These are phyloP conservation scores for Fallopia convolvulus DNA, from an alignment of 148 eudicot genomes.

Conservation along the genomic window DNA sequence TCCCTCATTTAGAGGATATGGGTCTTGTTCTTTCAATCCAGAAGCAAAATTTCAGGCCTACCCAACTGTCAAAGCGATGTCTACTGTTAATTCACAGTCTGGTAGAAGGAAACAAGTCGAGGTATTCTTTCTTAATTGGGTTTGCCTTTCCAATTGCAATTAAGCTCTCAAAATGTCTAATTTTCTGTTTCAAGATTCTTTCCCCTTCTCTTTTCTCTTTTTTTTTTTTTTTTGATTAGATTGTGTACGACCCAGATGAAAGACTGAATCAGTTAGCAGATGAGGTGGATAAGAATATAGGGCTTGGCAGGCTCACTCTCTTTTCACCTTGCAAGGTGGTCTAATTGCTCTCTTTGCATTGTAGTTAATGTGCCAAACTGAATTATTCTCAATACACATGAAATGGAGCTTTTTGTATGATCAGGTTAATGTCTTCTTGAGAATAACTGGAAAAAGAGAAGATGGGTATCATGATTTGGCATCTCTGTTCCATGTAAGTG, in stretches of 20 bases:
- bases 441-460: slow-evolving; percentile 84
- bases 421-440: slow-evolving; percentile 91
- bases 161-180: neutral
- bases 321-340: slow-evolving; percentile 97
- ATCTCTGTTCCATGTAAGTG: slow-evolving; percentile 88
- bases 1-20: slow-evolving; percentile 24
- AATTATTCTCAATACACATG: neutral
- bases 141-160: neutral
- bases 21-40: slow-evolving; percentile 22
- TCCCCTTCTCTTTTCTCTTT: neutral
- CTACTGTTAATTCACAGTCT: slow-evolving; percentile 30
- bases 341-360: neutral
- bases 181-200: slow-evolving; percentile 7
- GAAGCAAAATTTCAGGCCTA: slow-evolving; percentile 24
- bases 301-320: slow-evolving; percentile 73
- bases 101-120: slow-evolving; percentile 47
- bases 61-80: slow-evolving; percentile 43
- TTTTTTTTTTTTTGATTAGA: slow-evolving; percentile 23
- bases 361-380: neutral
- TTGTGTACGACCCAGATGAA: slow-evolving; percentile 73
- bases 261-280: slow-evolving; percentile 67
- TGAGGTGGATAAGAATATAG: slow-evolving; percentile 74
- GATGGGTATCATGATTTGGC: slow-evolving; percentile 99
- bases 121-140: slow-evolving; percentile 29
- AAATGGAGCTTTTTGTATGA: slow-evolving; percentile 17